These are phyloP conservation scores for Ganoderma sinense DNA, from an alignment of 1,284 basidiomycete genomes.

Conservation along the genomic window DNA sequence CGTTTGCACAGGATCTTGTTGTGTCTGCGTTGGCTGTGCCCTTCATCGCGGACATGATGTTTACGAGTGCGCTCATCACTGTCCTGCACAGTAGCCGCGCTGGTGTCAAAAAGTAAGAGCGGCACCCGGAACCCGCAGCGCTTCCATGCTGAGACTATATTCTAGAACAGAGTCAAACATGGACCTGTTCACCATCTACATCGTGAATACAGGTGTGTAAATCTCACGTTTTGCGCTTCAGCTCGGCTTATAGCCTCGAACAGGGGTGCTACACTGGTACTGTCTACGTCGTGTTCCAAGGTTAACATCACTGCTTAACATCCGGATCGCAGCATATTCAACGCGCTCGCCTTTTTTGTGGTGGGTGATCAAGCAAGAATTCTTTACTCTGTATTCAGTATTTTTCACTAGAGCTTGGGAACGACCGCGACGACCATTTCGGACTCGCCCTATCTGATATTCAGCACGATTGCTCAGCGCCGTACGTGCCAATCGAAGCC, in stretches of 20 bases:
- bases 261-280: neutral
- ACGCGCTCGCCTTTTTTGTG: neutral
- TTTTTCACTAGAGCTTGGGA: neutral
- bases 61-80: neutral
- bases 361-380: neutral
- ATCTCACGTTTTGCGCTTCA: too few relatives aligned
- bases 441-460: neutral
- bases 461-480: neutral
- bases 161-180: neutral
- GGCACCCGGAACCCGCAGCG: too few relatives aligned
- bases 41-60: neutral
- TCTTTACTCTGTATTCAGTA: neutral
- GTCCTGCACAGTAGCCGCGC: neutral
- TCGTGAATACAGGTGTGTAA: constrained; percentile 4
- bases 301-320: neutral
- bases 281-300: neutral
- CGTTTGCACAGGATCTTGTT: neutral
- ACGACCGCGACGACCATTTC: neutral
- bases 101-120: neutral
- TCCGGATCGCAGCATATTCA: neutral
- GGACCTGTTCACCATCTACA: neutral
- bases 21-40: neutral
- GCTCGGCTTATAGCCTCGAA: neutral
- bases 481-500: neutral
- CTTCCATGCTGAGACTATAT: neutral